Conservation (phyloP, 805 yeast genomes). For the Metschnikowia colocasiae region DNA sequence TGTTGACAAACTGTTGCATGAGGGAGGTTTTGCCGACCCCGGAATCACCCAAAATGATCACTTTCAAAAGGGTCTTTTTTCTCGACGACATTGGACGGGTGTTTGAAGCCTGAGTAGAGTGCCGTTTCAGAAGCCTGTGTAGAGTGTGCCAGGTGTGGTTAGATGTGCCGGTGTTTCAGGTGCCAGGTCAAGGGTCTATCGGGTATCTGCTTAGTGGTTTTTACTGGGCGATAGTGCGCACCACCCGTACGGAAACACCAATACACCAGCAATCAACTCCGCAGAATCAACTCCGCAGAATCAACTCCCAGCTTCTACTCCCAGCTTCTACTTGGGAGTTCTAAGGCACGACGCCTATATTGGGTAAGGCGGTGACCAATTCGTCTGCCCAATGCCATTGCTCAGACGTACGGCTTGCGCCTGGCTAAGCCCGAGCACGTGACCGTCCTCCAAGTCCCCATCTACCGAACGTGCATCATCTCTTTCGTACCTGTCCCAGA, state of each 20-base stretch:
- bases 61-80: conserved; percentile 75
- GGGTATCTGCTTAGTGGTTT: background rate
- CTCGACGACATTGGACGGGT: conserved; percentile 49
- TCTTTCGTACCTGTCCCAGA: no score
- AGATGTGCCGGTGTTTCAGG: no score
- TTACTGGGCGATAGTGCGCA: background rate
- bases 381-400: no score
- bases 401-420: no score
- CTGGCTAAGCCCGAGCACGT: no score
- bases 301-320: no score
- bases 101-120: background rate
- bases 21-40: conserved; percentile 97
- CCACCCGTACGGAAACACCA: background rate
- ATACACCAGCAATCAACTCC: background rate
- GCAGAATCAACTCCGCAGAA: no score
- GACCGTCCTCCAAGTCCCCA: no score
- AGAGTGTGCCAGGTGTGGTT: background rate
- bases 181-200: background rate
- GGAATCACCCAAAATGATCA: conserved; percentile 91
- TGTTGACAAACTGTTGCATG: conserved; percentile 96
- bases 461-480: no score
- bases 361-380: no score
- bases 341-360: no score
- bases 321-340: no score
- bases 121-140: background rate